Base-by-base conservation (phyloP, 225 moss, liverwort and hornwort genomes). In the Lunularia cruciata region DNA sequence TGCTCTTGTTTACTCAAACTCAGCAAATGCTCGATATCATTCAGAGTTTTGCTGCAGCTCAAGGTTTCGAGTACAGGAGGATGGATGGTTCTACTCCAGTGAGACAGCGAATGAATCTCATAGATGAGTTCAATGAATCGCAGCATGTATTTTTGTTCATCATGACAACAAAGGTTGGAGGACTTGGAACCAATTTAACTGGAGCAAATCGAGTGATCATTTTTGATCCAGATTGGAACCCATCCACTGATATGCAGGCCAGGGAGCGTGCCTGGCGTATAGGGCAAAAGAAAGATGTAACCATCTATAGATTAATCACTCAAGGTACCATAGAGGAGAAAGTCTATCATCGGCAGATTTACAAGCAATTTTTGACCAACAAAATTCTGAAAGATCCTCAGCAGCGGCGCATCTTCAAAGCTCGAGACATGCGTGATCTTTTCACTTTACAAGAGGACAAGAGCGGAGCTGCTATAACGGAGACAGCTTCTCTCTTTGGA, bases 161-260 rank as follows among this genome's bases (percentile, higher is more conserved):
- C 51, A 70, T 98, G 72, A 98, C 96, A 4, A 93, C 96, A 2
- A 98, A 91, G 75, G 96, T 98, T 4, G 96, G 96, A 72, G 96
- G 96, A 22, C 82, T 98, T 49, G 96, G 96, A 64, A 98, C 96
- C 52, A 98, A 98, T 67, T 80, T 98, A 67, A 57, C 83, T 33
- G 96, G 96, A 73, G 96, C 88, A 25, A 93, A 98, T 60, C 90
- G 96, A 25, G 96, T 98, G 65, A 84, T 98, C 33, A 93, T 98
- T 31, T 98, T 90, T 55, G 96, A 98, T 70, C 96, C 96, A 58
- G 96, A 98, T 74, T 98, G 96, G 96, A 98, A 98, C 78, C 96
- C 96, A 19, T 91, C 96, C 8, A 98, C 96, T 34, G 96, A 98
- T 65, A 91, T 91, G 86, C 90, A 98, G 90, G 96, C 96, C 43